Evolutionary conservation across 2,329 filamentous ascomycete species (phyloP).

Genomic region (Blastomyces gilchristii): DNA sequence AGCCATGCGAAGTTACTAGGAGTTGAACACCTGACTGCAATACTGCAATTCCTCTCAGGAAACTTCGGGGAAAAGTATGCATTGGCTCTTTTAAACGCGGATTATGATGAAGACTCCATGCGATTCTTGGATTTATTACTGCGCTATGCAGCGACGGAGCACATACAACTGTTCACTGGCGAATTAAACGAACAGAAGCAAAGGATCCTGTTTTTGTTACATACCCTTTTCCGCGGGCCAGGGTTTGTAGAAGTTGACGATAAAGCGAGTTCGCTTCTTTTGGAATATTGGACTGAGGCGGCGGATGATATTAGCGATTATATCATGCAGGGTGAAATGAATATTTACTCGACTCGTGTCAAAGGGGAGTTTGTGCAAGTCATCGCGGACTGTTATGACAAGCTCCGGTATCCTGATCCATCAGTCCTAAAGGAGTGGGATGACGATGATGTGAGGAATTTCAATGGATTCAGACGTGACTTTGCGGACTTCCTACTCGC

Average conservation of each 20-base stretch:
- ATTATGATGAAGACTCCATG: constrained; percentile 31
- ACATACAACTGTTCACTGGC: constrained; percentile 24
- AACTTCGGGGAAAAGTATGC: constrained; percentile 26
- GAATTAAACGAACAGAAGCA: constrained; percentile 25
- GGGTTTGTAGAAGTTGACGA: constrained; percentile 35
- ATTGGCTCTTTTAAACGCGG: constrained; percentile 25
- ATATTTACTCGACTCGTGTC: constrained; percentile 22
- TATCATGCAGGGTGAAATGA: constrained; percentile 22
- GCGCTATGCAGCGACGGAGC: constrained; percentile 26
- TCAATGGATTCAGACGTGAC: constrained; percentile 35
- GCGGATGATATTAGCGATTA: constrained; percentile 31
- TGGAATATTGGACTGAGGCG: constrained; percentile 36
- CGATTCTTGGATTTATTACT: constrained; percentile 33
- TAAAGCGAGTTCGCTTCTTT: constrained; percentile 25
- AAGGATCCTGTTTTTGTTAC: constrained; percentile 28
- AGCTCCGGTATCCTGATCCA: constrained; percentile 31
- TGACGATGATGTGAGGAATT: constrained; percentile 35
- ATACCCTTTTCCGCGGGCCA: constrained; percentile 31
- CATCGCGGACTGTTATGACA: constrained; percentile 34
- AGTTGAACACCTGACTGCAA: constrained; percentile 20
- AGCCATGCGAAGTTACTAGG: constrained; percentile 22
- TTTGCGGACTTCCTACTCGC: constrained; percentile 38
- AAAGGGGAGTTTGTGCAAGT: constrained; percentile 32
- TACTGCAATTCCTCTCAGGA: constrained; percentile 28
- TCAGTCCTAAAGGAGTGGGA: constrained; percentile 31